Conservation (phyloP, 2,329 filamentous ascomycete genomes). For the Pyrenochaeta sp. region DNA sequence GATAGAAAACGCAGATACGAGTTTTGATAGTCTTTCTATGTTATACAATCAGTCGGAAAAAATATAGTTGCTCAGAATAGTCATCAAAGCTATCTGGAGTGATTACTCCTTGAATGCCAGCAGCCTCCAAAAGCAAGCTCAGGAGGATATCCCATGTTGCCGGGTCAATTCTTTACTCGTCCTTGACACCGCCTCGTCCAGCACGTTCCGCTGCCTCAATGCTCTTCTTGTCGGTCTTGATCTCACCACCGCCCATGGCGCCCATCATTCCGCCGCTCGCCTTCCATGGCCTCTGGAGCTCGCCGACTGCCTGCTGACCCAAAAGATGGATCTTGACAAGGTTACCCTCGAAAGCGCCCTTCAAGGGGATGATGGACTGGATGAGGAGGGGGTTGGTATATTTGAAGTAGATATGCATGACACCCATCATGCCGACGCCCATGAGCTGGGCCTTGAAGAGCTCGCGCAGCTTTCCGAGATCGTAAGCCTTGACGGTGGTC, state of each 20-base stretch:
- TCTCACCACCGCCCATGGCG: slow-evolving; percentile 72
- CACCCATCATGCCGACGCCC: slow-evolving; percentile 96
- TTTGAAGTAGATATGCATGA: slow-evolving; percentile 99
- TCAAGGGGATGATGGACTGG: slow-evolving; percentile 97
- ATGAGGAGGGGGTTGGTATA: slow-evolving; percentile 99
- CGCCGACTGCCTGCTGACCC: slow-evolving; percentile 83
- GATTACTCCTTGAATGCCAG: neutral
- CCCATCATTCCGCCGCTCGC: slow-evolving; percentile 81
- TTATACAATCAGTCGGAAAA: no score
- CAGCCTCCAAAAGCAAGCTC: neutral
- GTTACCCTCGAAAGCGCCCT: slow-evolving; percentile 94
- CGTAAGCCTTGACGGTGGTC: slow-evolving; percentile 95
- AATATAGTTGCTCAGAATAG: no score
- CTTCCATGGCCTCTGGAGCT: slow-evolving; percentile 97
- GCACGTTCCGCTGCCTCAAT: slow-evolving; percentile 61
- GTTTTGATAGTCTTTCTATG: no score
- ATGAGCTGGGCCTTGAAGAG: slow-evolving; percentile 91
- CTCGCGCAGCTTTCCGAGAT: slow-evolving; percentile 81
- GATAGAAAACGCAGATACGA: no score
- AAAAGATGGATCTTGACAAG: slow-evolving; percentile 94
- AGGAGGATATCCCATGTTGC: no score
- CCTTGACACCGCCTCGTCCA: slow-evolving; percentile 60
- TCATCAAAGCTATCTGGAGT: neutral
- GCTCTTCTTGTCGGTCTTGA: slow-evolving; percentile 80
- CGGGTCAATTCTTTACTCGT: slow-evolving; percentile 55